Base-by-base conservation (phyloP, 257 asterid genomes). In the Solanum bulbocastanum region DNA sequence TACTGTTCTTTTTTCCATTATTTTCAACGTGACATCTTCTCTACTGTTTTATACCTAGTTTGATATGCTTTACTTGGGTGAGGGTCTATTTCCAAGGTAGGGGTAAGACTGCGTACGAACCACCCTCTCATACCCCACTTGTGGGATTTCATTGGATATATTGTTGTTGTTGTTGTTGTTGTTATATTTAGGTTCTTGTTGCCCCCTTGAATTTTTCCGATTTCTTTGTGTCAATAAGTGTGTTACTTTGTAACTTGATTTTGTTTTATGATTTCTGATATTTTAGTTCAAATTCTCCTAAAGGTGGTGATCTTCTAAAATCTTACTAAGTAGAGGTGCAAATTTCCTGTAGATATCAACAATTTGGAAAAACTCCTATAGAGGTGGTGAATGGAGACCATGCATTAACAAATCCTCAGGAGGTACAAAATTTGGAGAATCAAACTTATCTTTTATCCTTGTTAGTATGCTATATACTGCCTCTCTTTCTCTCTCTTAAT, bases 311-410 rank as follows among this genome's bases (percentile, higher is more conserved):
- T 86, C 56, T 89, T 87, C 87, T 87, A 84, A 89, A 84, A 89
- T 44, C 82, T n/a, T 82, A 82, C 22, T 49, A 32, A 49, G 42
- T 82, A 32, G 12, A 49, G 71, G 86, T 49, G 74, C 13, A 37
- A 88, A 73, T 84, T 86, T 85, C 60, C 49, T 88, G 87, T 92
- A 97, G 99, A 96, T 97, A 89, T 93, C 96, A 39, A 95, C 99
- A 36, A 93, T 96, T 91, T 97, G 99, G 99, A 95, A 95, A 82
- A 92, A 94, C 87, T 97, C 99, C 85, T 94, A 96, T 85, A 94
- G 91, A 92, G 92, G 94, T 87, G 98, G 98, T 78, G 98, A 94
- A 73, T 97, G 99, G 99, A 95, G 92, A 89, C 96, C 98, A 20
- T 97, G 99, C 95, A 92, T 93, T 91, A 93, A 92, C 93, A 92